Percentiles rank a stretch among this genome's conserved stretches.
phyloP scores from a whole-genome alignment of 768 basidiomycete species.

The Pleurotus ostreatus region DNA sequence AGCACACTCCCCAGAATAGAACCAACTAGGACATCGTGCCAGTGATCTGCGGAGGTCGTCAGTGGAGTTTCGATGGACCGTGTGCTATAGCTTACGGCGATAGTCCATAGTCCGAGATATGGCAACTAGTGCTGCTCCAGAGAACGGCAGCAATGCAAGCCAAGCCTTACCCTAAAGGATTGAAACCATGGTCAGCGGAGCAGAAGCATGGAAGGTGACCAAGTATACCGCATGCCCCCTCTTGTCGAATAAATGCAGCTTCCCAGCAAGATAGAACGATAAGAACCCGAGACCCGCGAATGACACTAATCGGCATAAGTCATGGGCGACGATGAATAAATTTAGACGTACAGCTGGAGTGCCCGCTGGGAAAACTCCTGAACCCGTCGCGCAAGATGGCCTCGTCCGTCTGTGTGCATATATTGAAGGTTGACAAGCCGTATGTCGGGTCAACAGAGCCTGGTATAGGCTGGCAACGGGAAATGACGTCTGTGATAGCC shows the following conservation, averaged over 20 bases:
- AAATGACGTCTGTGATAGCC: conserved; percentile 47
- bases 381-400: conserved; percentile 75
- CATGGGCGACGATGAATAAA: too few relatives aligned
- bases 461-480: conserved; percentile 64
- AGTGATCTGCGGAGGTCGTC: conserved; percentile 59
- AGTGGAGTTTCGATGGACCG: not conserved
- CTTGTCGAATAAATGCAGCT: conserved; percentile 85
- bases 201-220: too few relatives aligned
- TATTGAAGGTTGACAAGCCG: conserved; percentile 66
- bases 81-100: conserved; percentile 52
- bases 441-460: conserved; percentile 67
- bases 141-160: conserved; percentile 73
- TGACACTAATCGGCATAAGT: conserved; percentile 51
- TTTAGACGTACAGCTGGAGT: conserved; percentile 68
- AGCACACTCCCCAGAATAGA: conserved; percentile 67
- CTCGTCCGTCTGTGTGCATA: conserved; percentile 73
- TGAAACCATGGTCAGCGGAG: too few relatives aligned
- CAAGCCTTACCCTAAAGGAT: conserved; percentile 67
- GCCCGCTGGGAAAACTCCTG: conserved; percentile 89
- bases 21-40: conserved; percentile 87
- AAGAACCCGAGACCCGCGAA: conserved; percentile 93
- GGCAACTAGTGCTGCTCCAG: conserved; percentile 74
- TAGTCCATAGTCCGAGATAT: conserved; percentile 91
- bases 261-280: conserved; percentile 85
- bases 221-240: conserved; percentile 62